Percentiles rank a stretch among this genome's conserved stretches.
Evolutionary conservation across 441 rosid genomes (phyloP).

Genomic region (Adansonia gregorii): DNA sequence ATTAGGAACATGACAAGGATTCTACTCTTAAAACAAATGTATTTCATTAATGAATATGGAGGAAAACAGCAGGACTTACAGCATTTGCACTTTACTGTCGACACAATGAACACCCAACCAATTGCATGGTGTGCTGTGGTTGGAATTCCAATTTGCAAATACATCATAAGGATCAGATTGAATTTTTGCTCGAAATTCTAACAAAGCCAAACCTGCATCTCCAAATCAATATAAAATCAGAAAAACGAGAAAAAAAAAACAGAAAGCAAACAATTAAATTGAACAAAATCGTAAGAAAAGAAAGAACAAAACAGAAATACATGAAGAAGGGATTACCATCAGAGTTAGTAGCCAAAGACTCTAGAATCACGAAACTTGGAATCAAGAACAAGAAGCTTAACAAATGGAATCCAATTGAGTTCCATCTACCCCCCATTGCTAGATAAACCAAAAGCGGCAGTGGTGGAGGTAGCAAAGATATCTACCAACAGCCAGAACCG

Average conservation of each 20-base stretch:
- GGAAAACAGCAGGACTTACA: constrained; percentile 56
- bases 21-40: background rate
- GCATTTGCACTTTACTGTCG: constrained; percentile 62
- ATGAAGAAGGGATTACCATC: constrained; percentile 55
- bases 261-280: constrained; percentile 8
- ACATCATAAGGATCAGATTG: constrained; percentile 63
- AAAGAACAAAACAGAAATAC: background rate
- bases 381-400: constrained; percentile 55
- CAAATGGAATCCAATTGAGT: constrained; percentile 54
- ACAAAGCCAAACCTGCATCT: constrained; percentile 62
- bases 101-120: constrained; percentile 81
- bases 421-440: constrained; percentile 84
- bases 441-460: constrained; percentile 49
- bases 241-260: background rate
- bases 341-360: constrained; percentile 54
- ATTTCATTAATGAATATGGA: background rate
- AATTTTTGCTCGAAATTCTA: constrained; percentile 64
- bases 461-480: constrained; percentile 30
- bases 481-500: constrained; percentile 36
- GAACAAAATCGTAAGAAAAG: background rate
- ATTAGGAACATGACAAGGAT: background rate
- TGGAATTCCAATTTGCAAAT: constrained; percentile 65
- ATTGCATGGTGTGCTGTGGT: constrained; percentile 56
- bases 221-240: constrained; percentile 31
- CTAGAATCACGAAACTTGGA: constrained; percentile 46